Base-by-base conservation (phyloP, 2,329 filamentous ascomycete species). In the Fusarium longipes region DNA sequence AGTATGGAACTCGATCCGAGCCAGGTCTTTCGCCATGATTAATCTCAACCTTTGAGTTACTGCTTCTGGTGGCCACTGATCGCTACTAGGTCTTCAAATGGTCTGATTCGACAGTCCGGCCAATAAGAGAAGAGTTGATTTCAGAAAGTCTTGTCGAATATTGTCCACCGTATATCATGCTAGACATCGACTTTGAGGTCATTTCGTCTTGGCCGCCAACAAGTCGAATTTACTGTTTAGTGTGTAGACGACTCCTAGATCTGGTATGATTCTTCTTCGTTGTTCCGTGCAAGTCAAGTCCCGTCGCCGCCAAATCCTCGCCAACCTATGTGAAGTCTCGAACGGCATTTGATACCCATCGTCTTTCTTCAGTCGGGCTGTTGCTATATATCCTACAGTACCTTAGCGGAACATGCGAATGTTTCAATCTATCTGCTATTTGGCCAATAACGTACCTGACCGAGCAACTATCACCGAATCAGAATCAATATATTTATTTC, bases 11-110 rank as follows among this genome's bases (percentile, higher is more conserved):
- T 25, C 30, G 30, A 36, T 49, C 17, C 14, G 22, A 38, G 22
- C n/a, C 11, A 38, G 33, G 29, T 40, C 39, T n/a, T n/a, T 29
- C 49, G 38, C 38, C 24, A 49, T 57, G 49, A 42, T 45, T 63
- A 62, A 68, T 73, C 53, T 70, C 39, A 52, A 38, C 18, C n/a
- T 33, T 47, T 52, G 40, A 40, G 33, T 20, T 43, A 36, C 55
- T 54, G 27, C 48, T 29, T 47, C 32, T 48, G 56, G 42, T 43
- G 35, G 32, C 54, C 22, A 40, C 44, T 62, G 48, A 47, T 57
- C 42, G 50, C 55, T 55, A 33, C 42, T 38, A 44, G 48, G 40
- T 35, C 33, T 49, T 48, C 44, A 30, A 18, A 55, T 65, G 65
- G 56, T 35, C 65, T 66, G 47, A 65, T 51, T 38, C 24, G 27